Conservation (phyloP, 2,329 filamentous ascomycete species). For the Penicillium thymicola region DNA sequence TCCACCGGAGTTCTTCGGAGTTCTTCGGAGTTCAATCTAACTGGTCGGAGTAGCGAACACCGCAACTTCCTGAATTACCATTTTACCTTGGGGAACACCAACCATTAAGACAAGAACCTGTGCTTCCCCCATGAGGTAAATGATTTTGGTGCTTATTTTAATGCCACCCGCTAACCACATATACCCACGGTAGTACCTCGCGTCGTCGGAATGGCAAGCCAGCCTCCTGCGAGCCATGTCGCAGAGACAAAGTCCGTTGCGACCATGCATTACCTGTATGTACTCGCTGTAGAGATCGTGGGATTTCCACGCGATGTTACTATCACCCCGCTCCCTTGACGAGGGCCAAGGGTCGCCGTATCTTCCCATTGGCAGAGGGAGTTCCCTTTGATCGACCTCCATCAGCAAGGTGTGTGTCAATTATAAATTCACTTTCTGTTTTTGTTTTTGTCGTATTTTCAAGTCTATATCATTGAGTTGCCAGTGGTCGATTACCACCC, state of each 20-base stretch:
- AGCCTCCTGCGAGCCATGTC: conserved; percentile 34
- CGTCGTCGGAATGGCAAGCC: conserved; percentile 31
- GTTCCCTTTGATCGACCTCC: conserved; percentile 12
- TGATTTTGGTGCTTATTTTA: neutral
- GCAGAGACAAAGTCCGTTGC: conserved; percentile 33
- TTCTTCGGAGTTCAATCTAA: conserved; percentile 13
- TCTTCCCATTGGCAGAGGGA: conserved; percentile 11
- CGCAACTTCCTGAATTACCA: neutral
- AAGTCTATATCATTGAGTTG: neutral
- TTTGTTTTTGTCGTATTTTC: neutral
- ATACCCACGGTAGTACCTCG: conserved; percentile 9
- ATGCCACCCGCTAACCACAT: neutral
- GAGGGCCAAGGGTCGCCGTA: conserved; percentile 9
- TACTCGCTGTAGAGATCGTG: conserved; percentile 27
- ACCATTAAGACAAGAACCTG: neutral
- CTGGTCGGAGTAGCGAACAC: conserved; percentile 15
- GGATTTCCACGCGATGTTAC: conserved; percentile 22
- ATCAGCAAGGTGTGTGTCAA: conserved; percentile 7
- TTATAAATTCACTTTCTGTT: neutral
- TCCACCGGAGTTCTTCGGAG: conserved; percentile 16
- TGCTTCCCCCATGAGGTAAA: neutral
- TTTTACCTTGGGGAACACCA: neutral
- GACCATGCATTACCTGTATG: conserved; percentile 30
- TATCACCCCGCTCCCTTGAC: conserved; percentile 35
- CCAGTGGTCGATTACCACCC: neutral